phyloP scores from a whole-genome alignment of 2,329 filamentous ascomycete genomes.

The Capronia epimyces region DNA sequence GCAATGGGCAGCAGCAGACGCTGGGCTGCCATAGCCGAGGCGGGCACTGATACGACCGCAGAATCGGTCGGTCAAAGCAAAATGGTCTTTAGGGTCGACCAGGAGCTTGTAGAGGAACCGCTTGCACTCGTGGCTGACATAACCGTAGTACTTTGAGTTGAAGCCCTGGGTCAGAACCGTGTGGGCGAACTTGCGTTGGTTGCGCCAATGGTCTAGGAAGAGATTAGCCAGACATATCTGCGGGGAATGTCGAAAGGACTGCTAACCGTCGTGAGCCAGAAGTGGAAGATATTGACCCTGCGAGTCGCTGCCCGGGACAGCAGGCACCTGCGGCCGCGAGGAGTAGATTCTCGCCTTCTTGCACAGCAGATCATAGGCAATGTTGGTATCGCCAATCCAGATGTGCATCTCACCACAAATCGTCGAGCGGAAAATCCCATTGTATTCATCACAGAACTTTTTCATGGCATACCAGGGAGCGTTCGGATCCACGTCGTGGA shows the following conservation, averaged over 20 bases:
- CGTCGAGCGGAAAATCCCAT: constrained; percentile 28
- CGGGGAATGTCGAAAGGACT: not conserved
- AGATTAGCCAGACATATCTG: not conserved
- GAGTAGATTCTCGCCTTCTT: constrained; percentile 31
- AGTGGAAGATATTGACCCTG: constrained; percentile 30
- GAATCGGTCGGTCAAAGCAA: constrained; percentile 29
- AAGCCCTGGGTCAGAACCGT: constrained; percentile 29
- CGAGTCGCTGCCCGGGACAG: constrained; percentile 29
- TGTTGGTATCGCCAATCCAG: constrained; percentile 27
- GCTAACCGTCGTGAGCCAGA: constrained; percentile 27
- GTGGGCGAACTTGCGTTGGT: constrained; percentile 31
- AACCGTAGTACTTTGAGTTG: constrained; percentile 30
- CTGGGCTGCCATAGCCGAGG: constrained; percentile 28
- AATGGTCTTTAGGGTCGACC: constrained; percentile 29
- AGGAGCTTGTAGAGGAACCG: constrained; percentile 29
- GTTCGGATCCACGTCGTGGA: constrained; percentile 30
- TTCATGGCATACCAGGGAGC: constrained; percentile 30
- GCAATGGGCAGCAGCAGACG: constrained; percentile 29
- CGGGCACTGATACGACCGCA: constrained; percentile 28
- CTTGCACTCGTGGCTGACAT: constrained; percentile 29
- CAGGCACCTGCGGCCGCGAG: constrained; percentile 28
- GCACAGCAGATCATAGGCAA: constrained; percentile 29
- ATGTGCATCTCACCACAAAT: constrained; percentile 31
- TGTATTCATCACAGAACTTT: constrained; percentile 28
- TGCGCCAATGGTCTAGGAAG: constrained; percentile 27